These are phyloP conservation scores for Tardiomyces digboiensis DNA, from an alignment of 1,139 yeast species.

Conservation along the genomic window DNA sequence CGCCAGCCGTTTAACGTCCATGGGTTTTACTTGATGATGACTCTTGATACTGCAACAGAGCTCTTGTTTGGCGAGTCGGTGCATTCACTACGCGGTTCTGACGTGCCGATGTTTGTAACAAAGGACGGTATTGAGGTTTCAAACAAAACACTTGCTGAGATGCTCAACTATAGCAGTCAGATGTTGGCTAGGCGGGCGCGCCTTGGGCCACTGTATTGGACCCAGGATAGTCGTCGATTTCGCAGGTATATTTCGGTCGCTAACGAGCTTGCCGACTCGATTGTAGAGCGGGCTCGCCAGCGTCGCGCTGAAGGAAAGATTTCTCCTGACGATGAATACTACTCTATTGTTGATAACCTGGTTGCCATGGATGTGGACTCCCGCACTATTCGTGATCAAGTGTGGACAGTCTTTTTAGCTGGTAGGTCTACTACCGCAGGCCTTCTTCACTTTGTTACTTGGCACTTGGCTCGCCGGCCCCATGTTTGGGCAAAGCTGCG, in stretches of 20 bases:
- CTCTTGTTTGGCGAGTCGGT: slow-evolving; percentile 49
- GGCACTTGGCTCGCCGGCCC: slow-evolving; percentile 37
- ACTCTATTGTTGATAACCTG: slow-evolving; percentile 39
- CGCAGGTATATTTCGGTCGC: neutral
- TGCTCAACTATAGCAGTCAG: slow-evolving; percentile 27
- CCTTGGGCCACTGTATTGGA: slow-evolving; percentile 1
- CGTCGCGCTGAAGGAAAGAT: neutral
- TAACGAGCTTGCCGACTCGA: neutral
- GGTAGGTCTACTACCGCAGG: slow-evolving; percentile 45
- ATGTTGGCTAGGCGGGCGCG: slow-evolving; percentile 6
- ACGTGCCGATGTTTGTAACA: slow-evolving; percentile 10
- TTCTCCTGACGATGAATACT: neutral
- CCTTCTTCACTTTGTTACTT: slow-evolving; percentile 34
- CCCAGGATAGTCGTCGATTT: neutral
- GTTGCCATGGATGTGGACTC: slow-evolving; percentile 38
- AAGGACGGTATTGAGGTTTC: slow-evolving; percentile 16
- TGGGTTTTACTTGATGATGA: slow-evolving; percentile 38
- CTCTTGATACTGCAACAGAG: slow-evolving; percentile 53
- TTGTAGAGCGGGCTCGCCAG: slow-evolving; percentile 13
- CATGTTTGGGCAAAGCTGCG: slow-evolving; percentile 28
- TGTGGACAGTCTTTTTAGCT: slow-evolving; percentile 37
- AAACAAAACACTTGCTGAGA: slow-evolving; percentile 28
- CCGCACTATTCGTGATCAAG: slow-evolving; percentile 34
- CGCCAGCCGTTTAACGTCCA: slow-evolving; percentile 35
- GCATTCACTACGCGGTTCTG: slow-evolving; percentile 19